Conservation (phyloP, 192 early-diverging fungal genomes). For the Podila verticillata region DNA sequence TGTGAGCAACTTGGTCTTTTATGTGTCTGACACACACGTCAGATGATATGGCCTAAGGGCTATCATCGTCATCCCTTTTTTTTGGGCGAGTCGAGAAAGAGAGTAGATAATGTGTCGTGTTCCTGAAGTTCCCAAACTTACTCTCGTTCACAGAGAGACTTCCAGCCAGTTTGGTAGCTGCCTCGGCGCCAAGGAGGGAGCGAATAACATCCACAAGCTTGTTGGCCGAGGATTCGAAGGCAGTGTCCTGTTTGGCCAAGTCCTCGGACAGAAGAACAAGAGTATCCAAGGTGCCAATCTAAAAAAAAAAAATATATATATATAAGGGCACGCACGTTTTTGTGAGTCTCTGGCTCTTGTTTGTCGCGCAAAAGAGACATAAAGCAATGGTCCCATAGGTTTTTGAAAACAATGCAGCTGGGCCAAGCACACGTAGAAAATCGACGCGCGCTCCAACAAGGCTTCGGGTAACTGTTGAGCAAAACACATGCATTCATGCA, state of each 20-base stretch:
- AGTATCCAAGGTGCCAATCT: slow-evolving; percentile 96
- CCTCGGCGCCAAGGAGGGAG: slow-evolving; percentile 73
- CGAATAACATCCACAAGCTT: slow-evolving; percentile 92
- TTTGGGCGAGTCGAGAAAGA: background rate
- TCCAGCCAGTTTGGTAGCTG: slow-evolving; percentile 60
- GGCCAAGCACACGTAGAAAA: background rate
- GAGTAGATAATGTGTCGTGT: background rate
- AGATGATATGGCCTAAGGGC: background rate
- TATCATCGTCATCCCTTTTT: background rate
- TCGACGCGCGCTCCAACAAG: background rate
- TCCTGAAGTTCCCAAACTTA: slow-evolving; percentile 54
- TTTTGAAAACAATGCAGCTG: background rate
- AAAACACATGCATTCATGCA: background rate
- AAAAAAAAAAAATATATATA: background rate
- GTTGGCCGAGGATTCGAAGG: slow-evolving; percentile 74
- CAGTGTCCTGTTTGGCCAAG: slow-evolving; percentile 84
- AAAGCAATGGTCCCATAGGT: background rate
- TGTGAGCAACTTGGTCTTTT: background rate
- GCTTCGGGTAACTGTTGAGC: background rate
- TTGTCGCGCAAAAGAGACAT: background rate
- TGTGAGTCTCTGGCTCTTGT: background rate
- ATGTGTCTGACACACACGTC: background rate
- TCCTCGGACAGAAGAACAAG: slow-evolving; percentile 96
- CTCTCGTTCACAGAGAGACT: slow-evolving; percentile 85
- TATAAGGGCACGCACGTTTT: background rate